Conservation (phyloP, 176 grass and related monocot species). For the Bothriochloa decipiens region DNA sequence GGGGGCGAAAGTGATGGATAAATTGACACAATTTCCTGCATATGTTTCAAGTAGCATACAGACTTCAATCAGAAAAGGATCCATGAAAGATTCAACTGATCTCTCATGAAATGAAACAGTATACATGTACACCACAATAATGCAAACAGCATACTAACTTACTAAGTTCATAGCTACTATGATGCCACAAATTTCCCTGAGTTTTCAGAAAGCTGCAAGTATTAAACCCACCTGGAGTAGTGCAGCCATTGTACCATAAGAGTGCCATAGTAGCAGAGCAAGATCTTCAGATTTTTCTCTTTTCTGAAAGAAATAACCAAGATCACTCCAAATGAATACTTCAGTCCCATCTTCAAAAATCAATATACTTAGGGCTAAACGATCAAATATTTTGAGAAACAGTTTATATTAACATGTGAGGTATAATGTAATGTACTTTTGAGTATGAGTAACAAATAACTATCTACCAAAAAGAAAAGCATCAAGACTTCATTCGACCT, state of each 20-base stretch:
- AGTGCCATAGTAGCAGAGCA: slow-evolving; percentile 86
- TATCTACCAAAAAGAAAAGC: slow-evolving; percentile 4
- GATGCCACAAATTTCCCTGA: slow-evolving; percentile 32
- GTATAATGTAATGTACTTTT: neutral
- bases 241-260: slow-evolving; percentile 84
- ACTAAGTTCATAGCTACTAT: slow-evolving; percentile 8
- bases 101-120: neutral
- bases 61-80: slow-evolving; percentile 29
- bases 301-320: slow-evolving; percentile 40
- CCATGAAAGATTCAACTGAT: neutral
- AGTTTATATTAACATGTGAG: neutral
- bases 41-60: slow-evolving; percentile 32
- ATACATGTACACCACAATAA: neutral
- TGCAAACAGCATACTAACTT: neutral
- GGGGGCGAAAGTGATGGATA: slow-evolving; percentile 71
- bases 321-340: slow-evolving; percentile 31
- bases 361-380: neutral
- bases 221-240: slow-evolving; percentile 68
- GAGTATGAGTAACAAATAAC: neutral
- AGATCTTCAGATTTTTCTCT: slow-evolving; percentile 83
- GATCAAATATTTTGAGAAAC: neutral
- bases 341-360: neutral
- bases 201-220: slow-evolving; percentile 35
- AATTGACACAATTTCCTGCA: slow-evolving; percentile 85
- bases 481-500: neutral